phyloP scores from a whole-genome alignment of 352 stramenopile genomes.

The Phytophthora capsici region DNA sequence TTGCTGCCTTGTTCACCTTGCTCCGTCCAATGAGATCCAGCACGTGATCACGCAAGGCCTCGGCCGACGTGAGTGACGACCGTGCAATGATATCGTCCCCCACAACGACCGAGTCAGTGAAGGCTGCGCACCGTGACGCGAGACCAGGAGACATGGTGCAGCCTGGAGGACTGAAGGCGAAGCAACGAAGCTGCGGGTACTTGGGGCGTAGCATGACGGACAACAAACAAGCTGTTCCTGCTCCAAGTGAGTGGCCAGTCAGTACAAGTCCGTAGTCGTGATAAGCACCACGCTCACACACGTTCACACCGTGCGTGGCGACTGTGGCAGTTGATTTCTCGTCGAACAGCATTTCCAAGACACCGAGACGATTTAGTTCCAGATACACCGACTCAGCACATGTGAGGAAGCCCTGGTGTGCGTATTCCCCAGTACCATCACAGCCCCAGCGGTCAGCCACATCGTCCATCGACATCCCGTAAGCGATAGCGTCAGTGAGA shows the following conservation, averaged over 20 bases:
- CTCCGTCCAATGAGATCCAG: constrained; percentile 86
- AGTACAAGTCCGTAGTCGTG: constrained; percentile 75
- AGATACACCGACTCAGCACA: constrained; percentile 78
- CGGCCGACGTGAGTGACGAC: constrained; percentile 75
- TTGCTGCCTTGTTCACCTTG: constrained; percentile 86
- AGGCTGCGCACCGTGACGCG: constrained; percentile 60
- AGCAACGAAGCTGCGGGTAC: constrained; percentile 81
- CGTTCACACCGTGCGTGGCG: constrained; percentile 61
- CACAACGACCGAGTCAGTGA: constrained; percentile 82
- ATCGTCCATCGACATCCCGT: constrained; percentile 78
- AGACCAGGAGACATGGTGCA: constrained; percentile 81
- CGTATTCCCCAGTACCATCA: constrained; percentile 73
- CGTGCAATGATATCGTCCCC: constrained; percentile 87
- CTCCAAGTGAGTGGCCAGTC: constrained; percentile 86
- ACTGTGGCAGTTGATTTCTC: constrained; percentile 53
- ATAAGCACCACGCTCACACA: constrained; percentile 66
- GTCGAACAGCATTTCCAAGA: constrained; percentile 90
- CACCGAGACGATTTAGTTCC: constrained; percentile 70
- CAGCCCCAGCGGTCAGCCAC: constrained; percentile 70
- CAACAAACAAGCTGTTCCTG: constrained; percentile 74
- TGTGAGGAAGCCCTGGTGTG: constrained; percentile 85
- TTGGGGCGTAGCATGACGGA: constrained; percentile 80
- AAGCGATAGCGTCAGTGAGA: constrained; percentile 86
- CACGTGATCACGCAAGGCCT: constrained; percentile 81
- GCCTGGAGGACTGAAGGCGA: constrained; percentile 81